Evolutionary conservation across 2,329 filamentous ascomycete species (phyloP), one percentile per base, ranked within the genome.

Genomic region (Aspergillus fructus): DNA sequence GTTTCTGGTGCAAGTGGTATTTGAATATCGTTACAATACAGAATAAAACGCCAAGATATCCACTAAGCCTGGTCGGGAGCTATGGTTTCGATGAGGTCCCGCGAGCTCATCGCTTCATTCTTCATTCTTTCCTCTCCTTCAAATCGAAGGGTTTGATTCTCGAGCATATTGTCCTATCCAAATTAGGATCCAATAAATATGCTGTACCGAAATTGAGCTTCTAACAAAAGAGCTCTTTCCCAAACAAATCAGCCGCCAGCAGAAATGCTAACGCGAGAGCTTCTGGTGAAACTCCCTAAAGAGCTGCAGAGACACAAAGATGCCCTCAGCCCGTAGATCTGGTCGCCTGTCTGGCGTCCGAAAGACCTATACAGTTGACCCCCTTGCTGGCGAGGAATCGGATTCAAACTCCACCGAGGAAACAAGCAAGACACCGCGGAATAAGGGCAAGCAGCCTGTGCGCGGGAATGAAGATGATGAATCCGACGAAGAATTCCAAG

Each of bases 401-500:
- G 52, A 49, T 17, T 43, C 46, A n/a, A 43, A 49, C 24, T 41
- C 37, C 8, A 23, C 33, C 33, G 49, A 39, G 19, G 45, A 55
- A 19, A 24, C 43, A 8, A 13, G 3, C 24, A 17, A 53, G 1
- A 42, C 55, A 15, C 61, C 59, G 39, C 46, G 50, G n/a, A 69
- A 64, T 42, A 59, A 58, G 45, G 49, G 34, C 30, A 62, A 60
- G 23, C 49, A 59, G 21, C 54, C 59, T 24, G 46, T 46, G 13
- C 57, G 65, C 17, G 64, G 65, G 49, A 64, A 64, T 21, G 64
- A 30, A 30, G 9, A 62, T 1, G 65, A 64, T 19, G 64, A 62
- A 0, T 71, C 71, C 1, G 74, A 76, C 55, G 70, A 74, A 37
- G 74, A 76, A 45, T 74, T 73, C 60, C 64, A 60, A n/a, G 34